These are phyloP conservation scores for Candida smagusa DNA, from an alignment of 1,139 yeast species.

Conservation along the genomic window DNA sequence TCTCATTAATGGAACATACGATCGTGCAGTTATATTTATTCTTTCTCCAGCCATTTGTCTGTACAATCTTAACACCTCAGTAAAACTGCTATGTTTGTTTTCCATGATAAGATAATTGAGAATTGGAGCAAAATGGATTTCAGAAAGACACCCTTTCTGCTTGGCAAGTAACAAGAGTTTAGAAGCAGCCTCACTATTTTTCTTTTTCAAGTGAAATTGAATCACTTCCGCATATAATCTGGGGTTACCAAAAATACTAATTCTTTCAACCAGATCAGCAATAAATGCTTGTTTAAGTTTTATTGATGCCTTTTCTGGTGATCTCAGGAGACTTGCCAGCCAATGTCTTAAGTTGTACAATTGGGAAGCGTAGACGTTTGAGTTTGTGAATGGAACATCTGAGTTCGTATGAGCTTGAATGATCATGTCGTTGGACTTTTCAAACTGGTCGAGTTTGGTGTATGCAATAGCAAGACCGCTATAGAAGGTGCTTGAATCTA, in stretches of 20 bases:
- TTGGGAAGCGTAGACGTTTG: constrained; percentile 28
- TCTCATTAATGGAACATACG: constrained; percentile 40
- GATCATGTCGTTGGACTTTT: constrained; percentile 29
- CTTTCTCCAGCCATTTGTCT: constrained; percentile 36
- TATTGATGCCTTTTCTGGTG: constrained; percentile 4
- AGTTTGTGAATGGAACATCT: constrained; percentile 27
- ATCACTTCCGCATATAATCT: constrained; percentile 26
- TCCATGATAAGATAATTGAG: constrained; percentile 21
- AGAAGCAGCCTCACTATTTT: constrained; percentile 17
- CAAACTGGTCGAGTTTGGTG: constrained; percentile 29
- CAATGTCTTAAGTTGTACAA: constrained; percentile 31
- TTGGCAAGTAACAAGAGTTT: constrained; percentile 15
- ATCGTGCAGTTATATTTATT: constrained; percentile 29
- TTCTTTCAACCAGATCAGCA: constrained; percentile 7
- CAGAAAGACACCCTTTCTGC: constrained; percentile 16
- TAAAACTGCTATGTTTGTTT: constrained; percentile 25
- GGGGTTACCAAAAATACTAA: constrained; percentile 8
- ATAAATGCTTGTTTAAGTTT: constrained; percentile 8
- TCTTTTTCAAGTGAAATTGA: constrained; percentile 17
- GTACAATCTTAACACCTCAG: constrained; percentile 33
- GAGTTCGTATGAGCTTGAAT: constrained; percentile 29
- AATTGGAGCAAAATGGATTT: constrained; percentile 30
- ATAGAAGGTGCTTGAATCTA: constrained; percentile 12
- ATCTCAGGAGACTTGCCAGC: constrained; percentile 13
- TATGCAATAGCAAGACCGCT: constrained; percentile 23